Base-by-base conservation (phyloP, 495 filamentous ascomycete genomes). In the Diplogelasinospora grovesii region DNA sequence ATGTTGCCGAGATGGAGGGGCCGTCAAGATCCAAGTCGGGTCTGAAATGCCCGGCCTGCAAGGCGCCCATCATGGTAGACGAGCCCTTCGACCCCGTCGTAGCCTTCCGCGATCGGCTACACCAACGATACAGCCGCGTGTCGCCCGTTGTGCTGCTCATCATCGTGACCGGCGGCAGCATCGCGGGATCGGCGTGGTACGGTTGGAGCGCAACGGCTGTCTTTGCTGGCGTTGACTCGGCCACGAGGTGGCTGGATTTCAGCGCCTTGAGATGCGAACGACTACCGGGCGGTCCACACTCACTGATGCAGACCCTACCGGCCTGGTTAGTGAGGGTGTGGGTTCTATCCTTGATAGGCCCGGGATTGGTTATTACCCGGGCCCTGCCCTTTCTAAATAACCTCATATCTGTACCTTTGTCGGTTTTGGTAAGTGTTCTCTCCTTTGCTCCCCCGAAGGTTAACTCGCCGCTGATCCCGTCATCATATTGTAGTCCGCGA, bases 1-100 rank as follows among this genome's bases (percentile, higher is more conserved):
- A 88, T 87, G 78, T 97, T 6, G 82, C 85, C 14, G 86, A 93
- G 47, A 68, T 85, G 29, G 87, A 98, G 59, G 24, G 41, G 1
- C 5, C 71, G 69, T 22, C 73, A 74, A 19, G 63, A 71, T 44
- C 74, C 66, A 58, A 73, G 14, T 69, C 68, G 41, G 82, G 78
- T 41, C 77, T 95, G 50, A 59, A 72, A 36, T 98, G 92, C 57
- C 88, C 89, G 5, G 82, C 89, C 48, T 98, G 92, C 74, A 89
- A 92, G 55, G 73, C 77, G 1, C 77, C 82, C 43, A 92, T 97
- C 45, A 60, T 71, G 8, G 64, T 97, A 33, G 74, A 78, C 11
- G 78, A 87, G 28, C 86, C 83, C 20, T 72, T 71, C 42, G 86
- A 86, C 59, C 58, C 70, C 23, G 56, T 87, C 26, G 73, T 93